Evolutionary conservation across 805 yeast species (phyloP).

Genomic region (Kodamaea restingae): DNA sequence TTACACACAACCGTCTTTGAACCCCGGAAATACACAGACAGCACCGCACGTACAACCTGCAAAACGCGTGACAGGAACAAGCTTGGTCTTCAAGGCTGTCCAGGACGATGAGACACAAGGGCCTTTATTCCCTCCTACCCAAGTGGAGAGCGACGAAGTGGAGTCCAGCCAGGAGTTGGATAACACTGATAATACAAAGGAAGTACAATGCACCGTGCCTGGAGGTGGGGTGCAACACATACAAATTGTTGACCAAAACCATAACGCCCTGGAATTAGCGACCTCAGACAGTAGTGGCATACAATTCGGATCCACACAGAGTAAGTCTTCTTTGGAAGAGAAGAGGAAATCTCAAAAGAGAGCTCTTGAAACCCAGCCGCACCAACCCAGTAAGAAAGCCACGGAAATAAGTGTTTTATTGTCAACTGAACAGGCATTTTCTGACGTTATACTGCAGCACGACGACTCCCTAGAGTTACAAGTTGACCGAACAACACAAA

Average conservation of each 20-base stretch:
- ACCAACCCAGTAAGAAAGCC: not conserved
- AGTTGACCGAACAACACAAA: not conserved
- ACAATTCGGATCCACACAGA: not conserved
- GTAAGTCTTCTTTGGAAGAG: not conserved
- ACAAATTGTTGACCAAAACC: too few species aligned
- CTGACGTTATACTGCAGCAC: not conserved
- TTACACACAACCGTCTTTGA: not conserved
- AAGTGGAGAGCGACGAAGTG: not conserved
- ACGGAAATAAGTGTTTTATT: not conserved
- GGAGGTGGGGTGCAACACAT: too few species aligned
- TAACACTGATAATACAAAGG: too few species aligned
- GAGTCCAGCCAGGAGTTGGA: not conserved
- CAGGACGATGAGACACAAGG: slow-evolving; percentile 7
- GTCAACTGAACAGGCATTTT: not conserved
- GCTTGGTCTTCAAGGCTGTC: slow-evolving; percentile 5
- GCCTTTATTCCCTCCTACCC: slow-evolving; percentile 7
- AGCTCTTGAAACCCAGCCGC: not conserved
- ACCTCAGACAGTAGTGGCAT: slow-evolving; percentile 1
- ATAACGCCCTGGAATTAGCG: too few species aligned
- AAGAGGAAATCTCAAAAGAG: not conserved
- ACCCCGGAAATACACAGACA: slow-evolving; percentile 3
- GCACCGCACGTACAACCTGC: not conserved
- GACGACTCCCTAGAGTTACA: not conserved
- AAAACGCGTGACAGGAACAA: slow-evolving; percentile 3
- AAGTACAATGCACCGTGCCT: too few species aligned